These are phyloP conservation scores for Sodiomyces alkalinus DNA, from an alignment of 2,329 filamentous ascomycete genomes.

Conservation along the genomic window DNA sequence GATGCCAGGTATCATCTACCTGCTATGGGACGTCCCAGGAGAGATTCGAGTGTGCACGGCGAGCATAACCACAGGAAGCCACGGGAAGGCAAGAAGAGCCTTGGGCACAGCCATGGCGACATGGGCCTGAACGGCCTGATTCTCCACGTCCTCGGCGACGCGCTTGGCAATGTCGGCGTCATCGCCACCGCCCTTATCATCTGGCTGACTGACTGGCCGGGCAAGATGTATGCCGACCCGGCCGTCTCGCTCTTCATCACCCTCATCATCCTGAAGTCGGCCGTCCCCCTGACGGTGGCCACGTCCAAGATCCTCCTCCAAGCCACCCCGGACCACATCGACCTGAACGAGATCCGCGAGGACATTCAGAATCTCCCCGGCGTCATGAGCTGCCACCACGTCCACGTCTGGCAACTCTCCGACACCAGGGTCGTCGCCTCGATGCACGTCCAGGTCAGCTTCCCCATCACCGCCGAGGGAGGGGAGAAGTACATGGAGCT, in stretches of 20 bases:
- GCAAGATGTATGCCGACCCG: slow-evolving; percentile 80
- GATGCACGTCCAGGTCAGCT: slow-evolving; percentile 83
- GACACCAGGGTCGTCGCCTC: slow-evolving; percentile 90
- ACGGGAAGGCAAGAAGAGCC: slow-evolving; percentile 43
- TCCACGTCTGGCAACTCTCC: slow-evolving; percentile 95
- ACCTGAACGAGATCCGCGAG: slow-evolving; percentile 77
- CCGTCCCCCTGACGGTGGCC: slow-evolving; percentile 63
- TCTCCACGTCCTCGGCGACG: slow-evolving; percentile 65
- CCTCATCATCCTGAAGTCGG: slow-evolving; percentile 56
- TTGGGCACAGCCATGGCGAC: slow-evolving; percentile 68
- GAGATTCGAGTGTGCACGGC: slow-evolving; percentile 43
- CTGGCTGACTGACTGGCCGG: slow-evolving; percentile 73
- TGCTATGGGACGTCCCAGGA: slow-evolving; percentile 16
- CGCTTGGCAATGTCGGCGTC: slow-evolving; percentile 74
- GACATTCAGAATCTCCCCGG: slow-evolving; percentile 79
- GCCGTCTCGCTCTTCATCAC: slow-evolving; percentile 90
- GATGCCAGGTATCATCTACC: neutral
- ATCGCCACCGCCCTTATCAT: slow-evolving; percentile 75
- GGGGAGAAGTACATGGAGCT: slow-evolving; percentile 79
- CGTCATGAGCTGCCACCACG: slow-evolving; percentile 81
- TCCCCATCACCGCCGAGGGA: slow-evolving; percentile 72
- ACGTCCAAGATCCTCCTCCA: slow-evolving; percentile 83
- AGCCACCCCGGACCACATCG: slow-evolving; percentile 79
- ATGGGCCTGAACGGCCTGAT: slow-evolving; percentile 90
- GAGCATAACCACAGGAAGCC: slow-evolving; percentile 63